Evolutionary conservation across 768 basidiomycete genomes (phyloP).

Genomic region (Amanita pseudoporphyria): DNA sequence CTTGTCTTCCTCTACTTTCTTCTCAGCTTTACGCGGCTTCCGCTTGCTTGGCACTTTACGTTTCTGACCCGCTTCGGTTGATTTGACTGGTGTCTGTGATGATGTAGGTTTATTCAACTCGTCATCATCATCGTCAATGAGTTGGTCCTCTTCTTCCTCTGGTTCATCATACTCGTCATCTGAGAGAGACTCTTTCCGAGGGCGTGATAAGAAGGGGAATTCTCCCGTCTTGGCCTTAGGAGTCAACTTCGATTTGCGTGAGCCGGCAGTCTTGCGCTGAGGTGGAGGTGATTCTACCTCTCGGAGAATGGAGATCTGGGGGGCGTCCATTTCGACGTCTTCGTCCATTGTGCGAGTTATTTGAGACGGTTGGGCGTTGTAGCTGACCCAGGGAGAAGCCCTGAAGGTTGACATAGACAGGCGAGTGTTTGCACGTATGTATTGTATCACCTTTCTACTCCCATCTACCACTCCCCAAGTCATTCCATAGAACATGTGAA

Average conservation of each 20-base stretch:
- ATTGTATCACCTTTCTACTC: slow-evolving; percentile 5
- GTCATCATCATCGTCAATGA: slow-evolving; percentile 47
- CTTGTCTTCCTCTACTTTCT: slow-evolving; percentile 36
- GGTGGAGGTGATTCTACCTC: slow-evolving; percentile 71
- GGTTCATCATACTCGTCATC: slow-evolving; percentile 56
- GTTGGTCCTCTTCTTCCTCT: slow-evolving; percentile 70
- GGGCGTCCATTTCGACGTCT: slow-evolving; percentile 66
- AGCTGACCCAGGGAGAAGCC: slow-evolving; percentile 53
- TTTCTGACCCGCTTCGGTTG: slow-evolving; percentile 32
- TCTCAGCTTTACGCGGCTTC: slow-evolving; percentile 45
- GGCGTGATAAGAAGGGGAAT: slow-evolving; percentile 11
- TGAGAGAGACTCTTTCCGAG: slow-evolving; percentile 16
- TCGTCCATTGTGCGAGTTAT: slow-evolving; percentile 28
- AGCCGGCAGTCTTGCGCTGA: slow-evolving; percentile 17
- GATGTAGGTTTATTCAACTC: slow-evolving; percentile 23
- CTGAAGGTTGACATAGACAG: slow-evolving; percentile 40
- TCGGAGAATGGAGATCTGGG: slow-evolving; percentile 69
- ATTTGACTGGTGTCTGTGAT: slow-evolving; percentile 18
- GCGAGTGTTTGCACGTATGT: slow-evolving; percentile 29
- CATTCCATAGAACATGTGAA: slow-evolving; percentile 69
- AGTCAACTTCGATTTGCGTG: slow-evolving; percentile 11
- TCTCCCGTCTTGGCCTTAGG: slow-evolving; percentile 6
- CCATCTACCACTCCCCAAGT: slow-evolving; percentile 87
- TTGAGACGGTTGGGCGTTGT: slow-evolving; percentile 26
- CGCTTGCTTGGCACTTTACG: slow-evolving; percentile 40